Conservation (phyloP, 2,329 filamentous ascomycete species). For the Calonectria hawksworthii region DNA sequence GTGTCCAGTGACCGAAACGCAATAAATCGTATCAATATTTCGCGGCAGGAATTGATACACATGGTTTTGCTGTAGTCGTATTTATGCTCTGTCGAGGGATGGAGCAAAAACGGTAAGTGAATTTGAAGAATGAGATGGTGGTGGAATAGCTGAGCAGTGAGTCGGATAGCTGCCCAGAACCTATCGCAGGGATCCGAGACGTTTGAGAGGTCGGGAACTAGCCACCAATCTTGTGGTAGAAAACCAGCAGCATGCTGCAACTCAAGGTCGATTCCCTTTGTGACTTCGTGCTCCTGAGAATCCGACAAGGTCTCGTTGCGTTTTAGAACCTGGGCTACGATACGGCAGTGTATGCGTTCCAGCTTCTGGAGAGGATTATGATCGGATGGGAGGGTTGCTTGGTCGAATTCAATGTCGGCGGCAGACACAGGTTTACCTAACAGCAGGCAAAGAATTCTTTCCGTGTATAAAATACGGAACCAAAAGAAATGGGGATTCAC, state of each 20-base stretch:
- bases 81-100: background rate
- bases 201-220: background rate
- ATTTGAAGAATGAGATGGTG: background rate
- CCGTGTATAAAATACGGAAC: background rate
- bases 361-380: background rate
- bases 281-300: background rate
- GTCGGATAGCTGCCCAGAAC: background rate
- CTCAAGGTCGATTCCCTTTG: background rate
- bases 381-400: background rate
- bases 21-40: conserved; percentile 20
- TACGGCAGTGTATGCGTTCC: background rate
- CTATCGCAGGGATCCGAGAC: background rate
- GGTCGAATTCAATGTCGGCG: background rate
- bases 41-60: conserved; percentile 17
- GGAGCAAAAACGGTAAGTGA: conserved; percentile 12
- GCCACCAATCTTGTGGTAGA: background rate
- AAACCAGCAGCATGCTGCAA: background rate
- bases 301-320: background rate
- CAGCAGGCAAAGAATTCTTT: background rate
- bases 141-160: background rate
- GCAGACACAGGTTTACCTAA: background rate
- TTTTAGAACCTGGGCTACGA: background rate
- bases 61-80: conserved; percentile 14
- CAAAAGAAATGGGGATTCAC: background rate
- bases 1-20: conserved; percentile 9